Base-by-base conservation (phyloP, 2,329 filamentous ascomycete genomes). In the Sclerotinia trifoliorum region DNA sequence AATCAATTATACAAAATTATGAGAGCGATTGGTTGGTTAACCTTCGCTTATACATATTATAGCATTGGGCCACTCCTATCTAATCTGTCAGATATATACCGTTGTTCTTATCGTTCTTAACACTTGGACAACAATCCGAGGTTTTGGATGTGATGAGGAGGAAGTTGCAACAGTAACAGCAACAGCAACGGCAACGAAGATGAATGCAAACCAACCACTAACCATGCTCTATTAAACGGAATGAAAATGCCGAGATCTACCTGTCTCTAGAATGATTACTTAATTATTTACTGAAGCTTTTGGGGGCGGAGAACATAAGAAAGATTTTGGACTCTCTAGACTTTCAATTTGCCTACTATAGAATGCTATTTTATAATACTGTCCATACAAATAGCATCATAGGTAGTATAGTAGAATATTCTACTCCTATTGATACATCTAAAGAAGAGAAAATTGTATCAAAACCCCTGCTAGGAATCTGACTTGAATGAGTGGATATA, bases 121-220 rank as follows among this genome's bases (percentile, higher is more conserved):
- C 26, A 66, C 78, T 85, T 56, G 83, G 83, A 29, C 13, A 46
- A 46, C n/a, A 46, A 48, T 35, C 42, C 24, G 29, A 10, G n/a
- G 58, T 46, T n/a, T 61, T 61, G 39, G 58, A 10, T 60, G 39
- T 42, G 21, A 48, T n/a, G 39, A 61, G 7, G 39, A 61, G 13
- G 46, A 29, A 49, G 19, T 61, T 29, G 39, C 42, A 46, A 44
- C n/a, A n/a, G n/a, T n/a, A n/a, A n/a, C n/a, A n/a, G n/a, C n/a
- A n/a, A 46, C 13, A 19, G 32, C 32, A 39, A 39, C 7, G 5
- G 5, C 19, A 44, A 48, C 17, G 42, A 48, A 49, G 29, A 35
- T 48, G 7, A 24, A 48, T 44, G 46, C 58, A 48, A 35, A 42
- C 6, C n/a, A 19, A 15, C 17, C 48, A 24, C 13, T 19, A 8